A percentile compares a stretch with the other conserved stretches of the same genome.
Evolutionary conservation across 495 filamentous ascomycete genomes (phyloP).

Genomic region (Penicillium macrosclerotiorum): DNA sequence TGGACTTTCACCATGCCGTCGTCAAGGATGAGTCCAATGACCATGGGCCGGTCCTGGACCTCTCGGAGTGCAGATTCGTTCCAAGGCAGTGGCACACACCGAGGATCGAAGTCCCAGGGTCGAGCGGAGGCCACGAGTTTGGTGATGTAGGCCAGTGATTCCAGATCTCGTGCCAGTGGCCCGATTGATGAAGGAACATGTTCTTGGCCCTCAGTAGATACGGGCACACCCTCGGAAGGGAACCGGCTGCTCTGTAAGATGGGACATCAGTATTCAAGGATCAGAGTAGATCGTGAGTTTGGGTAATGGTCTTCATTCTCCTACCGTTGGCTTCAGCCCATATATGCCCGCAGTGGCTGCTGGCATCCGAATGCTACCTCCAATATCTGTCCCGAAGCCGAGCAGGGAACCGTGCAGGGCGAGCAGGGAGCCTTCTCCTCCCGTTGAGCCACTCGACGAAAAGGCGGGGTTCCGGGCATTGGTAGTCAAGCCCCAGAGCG

Average conservation of each 20-base stretch:
- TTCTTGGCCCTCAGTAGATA: slow-evolving; percentile 53
- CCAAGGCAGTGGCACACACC: slow-evolving; percentile 48
- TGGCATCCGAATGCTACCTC: slow-evolving; percentile 60
- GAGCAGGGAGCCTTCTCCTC: slow-evolving; percentile 62
- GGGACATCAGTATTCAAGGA: background rate
- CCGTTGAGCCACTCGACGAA: slow-evolving; percentile 59
- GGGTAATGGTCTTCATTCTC: slow-evolving; percentile 13
- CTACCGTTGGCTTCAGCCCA: slow-evolving; percentile 54
- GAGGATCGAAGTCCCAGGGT: slow-evolving; percentile 48
- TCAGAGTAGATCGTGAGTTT: background rate
- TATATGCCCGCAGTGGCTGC: slow-evolving; percentile 53
- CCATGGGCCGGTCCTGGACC: slow-evolving; percentile 39
- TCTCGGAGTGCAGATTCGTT: slow-evolving; percentile 37
- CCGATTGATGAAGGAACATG: slow-evolving; percentile 53
- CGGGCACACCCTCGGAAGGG: slow-evolving; percentile 46
- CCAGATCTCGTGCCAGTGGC: slow-evolving; percentile 47
- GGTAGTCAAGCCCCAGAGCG: slow-evolving; percentile 51
- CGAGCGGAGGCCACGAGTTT: slow-evolving; percentile 35
- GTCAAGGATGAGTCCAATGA: slow-evolving; percentile 48
- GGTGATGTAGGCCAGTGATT: slow-evolving; percentile 38
- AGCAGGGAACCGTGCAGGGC: slow-evolving; percentile 59
- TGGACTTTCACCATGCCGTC: slow-evolving; percentile 51
- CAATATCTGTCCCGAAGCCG: slow-evolving; percentile 64
- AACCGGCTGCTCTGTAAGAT: slow-evolving; percentile 38
- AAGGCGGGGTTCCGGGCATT: slow-evolving; percentile 47